Evolutionary conservation across 306 rosid species (phyloP), one percentile per base, ranked within the genome.

Genomic region (Crataegus laevigata): DNA sequence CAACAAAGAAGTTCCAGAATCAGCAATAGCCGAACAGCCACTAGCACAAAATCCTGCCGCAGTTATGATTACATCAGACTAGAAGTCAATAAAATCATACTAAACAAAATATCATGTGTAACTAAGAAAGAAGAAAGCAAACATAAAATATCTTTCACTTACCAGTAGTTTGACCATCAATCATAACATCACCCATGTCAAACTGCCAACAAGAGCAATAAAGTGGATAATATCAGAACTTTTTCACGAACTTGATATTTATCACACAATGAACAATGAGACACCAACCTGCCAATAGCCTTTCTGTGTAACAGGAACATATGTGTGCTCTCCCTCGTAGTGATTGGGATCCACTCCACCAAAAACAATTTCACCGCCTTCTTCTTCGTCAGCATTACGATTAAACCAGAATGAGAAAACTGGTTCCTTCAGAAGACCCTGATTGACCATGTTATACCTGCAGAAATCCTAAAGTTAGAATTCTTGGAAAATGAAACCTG

Each of bases 221-320:
- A 3, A 3, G 13, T 11, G 6, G 13, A 34, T 15, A 26, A 50
- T 29, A 43, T 73, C 50, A 78, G 69, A 78, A 72, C 36, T 1
- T 25, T 2, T 28, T 50, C 45, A 66, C 43, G 18, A 78, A 5
- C 15, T 21, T 19, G 13, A 40, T 47, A 54, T 14, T 57, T 2
- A 65, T 25, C 42, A 71, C 32, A 52, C 62, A 34, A 36, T 24
- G n/a, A 25, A 78, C 29, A 13, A 74, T 45, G 5, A 15, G 36
- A 34, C 57, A 81, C 88, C 57, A 82, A 91, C 98, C 98, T 93
- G 96, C 98, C 97, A 93, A 79, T 93, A 93, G 45, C 96, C 97
- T 60, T 93, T 83, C 67, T 75, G 82, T 0, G 96, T 84, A 75
- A 93, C 85, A 21, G 98, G 98, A 71, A 87, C 97, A 80, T 86